phyloP scores from a whole-genome alignment of 176 grass and related monocot genomes.

The Triticum urartu region DNA sequence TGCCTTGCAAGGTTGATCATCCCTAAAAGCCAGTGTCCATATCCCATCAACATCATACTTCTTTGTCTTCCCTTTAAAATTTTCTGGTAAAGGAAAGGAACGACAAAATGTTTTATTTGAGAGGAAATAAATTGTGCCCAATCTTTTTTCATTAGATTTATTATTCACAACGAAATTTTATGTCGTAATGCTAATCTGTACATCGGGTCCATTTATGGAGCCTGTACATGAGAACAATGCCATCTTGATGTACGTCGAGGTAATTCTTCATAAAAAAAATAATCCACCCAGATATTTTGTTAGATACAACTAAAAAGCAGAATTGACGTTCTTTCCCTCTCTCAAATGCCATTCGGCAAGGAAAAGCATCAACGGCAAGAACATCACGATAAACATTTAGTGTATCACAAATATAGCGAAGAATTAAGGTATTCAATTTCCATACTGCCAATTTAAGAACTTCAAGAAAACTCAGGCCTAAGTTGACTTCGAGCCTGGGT shows the following conservation, averaged over 20 bases:
- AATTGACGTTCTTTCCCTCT: slow-evolving; percentile 85
- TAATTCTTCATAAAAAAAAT: slow-evolving; percentile 68
- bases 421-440: slow-evolving; percentile 9
- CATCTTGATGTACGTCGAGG: slow-evolving; percentile 44
- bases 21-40: slow-evolving; percentile 89
- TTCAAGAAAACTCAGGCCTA: slow-evolving; percentile 46
- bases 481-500: slow-evolving; percentile 70
- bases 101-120: neutral
- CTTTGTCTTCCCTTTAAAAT: slow-evolving; percentile 44
- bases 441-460: slow-evolving; percentile 18
- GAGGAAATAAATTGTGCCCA: no score
- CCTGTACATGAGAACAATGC: slow-evolving; percentile 64
- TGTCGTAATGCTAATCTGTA: slow-evolving; percentile 44
- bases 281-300: slow-evolving; percentile 67
- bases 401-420: slow-evolving; percentile 15
- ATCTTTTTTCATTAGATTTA: slow-evolving; percentile 7
- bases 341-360: slow-evolving; percentile 95
- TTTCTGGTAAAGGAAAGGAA: slow-evolving; percentile 15
- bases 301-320: slow-evolving; percentile 71
- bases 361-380: slow-evolving; percentile 57
- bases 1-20: slow-evolving; percentile 62
- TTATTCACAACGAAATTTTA: neutral
- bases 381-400: slow-evolving; percentile 21
- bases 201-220: slow-evolving; percentile 79
- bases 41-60: slow-evolving; percentile 85